phyloP scores from a whole-genome alignment of 352 stramenopile genomes.

The Phytophthora pinifolia region DNA sequence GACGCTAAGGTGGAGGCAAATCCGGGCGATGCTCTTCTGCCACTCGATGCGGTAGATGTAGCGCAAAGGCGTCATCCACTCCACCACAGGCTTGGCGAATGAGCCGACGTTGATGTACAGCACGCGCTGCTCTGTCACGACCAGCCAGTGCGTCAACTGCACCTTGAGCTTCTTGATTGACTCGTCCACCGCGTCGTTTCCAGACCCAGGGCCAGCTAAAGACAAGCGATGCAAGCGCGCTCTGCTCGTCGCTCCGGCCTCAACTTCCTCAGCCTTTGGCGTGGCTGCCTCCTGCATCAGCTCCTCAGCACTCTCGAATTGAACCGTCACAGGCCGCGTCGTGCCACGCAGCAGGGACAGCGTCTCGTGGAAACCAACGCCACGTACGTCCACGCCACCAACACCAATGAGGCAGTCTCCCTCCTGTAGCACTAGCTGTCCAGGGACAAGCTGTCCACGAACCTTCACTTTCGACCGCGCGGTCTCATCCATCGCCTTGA shows the following conservation, averaged over 20 bases:
- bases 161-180: constrained; percentile 60
- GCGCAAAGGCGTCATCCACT: constrained; percentile 89
- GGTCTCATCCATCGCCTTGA: constrained; percentile 73
- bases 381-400: constrained; percentile 78
- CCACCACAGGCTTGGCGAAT: constrained; percentile 71
- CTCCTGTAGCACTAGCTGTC: constrained; percentile 72
- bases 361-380: constrained; percentile 86
- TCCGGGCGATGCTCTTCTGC: constrained; percentile 47
- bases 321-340: constrained; percentile 64
- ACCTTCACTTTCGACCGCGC: constrained; percentile 53
- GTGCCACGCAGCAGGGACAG: constrained; percentile 77
- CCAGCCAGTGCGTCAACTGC: constrained; percentile 82
- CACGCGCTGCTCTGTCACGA: constrained; percentile 84
- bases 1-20: constrained; percentile 81
- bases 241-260: constrained; percentile 25
- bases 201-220: constrained; percentile 14
- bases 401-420: constrained; percentile 75
- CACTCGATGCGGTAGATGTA: constrained; percentile 87
- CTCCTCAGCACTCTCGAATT: constrained; percentile 84
- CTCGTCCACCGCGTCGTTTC: constrained; percentile 26
- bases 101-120: constrained; percentile 87
- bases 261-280: constrained; percentile 18
- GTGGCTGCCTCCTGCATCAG: constrained; percentile 36
- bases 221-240: constrained; percentile 28
- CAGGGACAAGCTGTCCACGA: constrained; percentile 50